Evolutionary conservation across 495 filamentous ascomycete genomes (phyloP).

Genomic region (Halenospora varia): DNA sequence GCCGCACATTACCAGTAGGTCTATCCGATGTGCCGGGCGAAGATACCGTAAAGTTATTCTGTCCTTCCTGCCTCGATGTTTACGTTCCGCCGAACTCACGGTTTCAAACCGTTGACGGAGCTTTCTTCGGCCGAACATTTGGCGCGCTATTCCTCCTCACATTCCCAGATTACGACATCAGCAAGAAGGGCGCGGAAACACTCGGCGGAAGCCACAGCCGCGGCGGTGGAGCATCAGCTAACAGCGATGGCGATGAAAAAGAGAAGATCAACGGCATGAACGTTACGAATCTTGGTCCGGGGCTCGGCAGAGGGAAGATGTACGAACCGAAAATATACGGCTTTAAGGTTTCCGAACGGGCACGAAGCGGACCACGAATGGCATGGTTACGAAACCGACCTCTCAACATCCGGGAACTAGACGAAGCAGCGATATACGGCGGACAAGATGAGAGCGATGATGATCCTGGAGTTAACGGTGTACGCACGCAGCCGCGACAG

Average conservation of each 20-base stretch:
- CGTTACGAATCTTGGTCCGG: slow-evolving; percentile 78
- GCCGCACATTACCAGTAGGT: slow-evolving; percentile 87
- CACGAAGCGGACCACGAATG: slow-evolving; percentile 87
- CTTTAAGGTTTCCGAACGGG: slow-evolving; percentile 85
- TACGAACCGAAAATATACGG: slow-evolving; percentile 97
- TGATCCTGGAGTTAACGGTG: slow-evolving; percentile 27
- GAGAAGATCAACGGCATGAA: slow-evolving; percentile 77
- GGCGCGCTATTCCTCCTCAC: slow-evolving; percentile 93
- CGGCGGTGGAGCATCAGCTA: slow-evolving; percentile 23
- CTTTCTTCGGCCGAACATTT: slow-evolving; percentile 97
- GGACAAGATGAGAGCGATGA: slow-evolving; percentile 48
- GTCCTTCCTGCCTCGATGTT: slow-evolving; percentile 92
- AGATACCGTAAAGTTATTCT: slow-evolving; percentile 98
- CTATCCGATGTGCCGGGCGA: slow-evolving; percentile 90
- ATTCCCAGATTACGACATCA: slow-evolving; percentile 89
- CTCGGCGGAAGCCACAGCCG: slow-evolving; percentile 9
- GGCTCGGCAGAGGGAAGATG: slow-evolving; percentile 75
- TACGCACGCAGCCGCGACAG: slow-evolving; percentile 32
- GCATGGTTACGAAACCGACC: slow-evolving; percentile 90
- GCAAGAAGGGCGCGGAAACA: slow-evolving; percentile 43
- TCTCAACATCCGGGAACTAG: slow-evolving; percentile 69
- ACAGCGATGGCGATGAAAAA: slow-evolving; percentile 39
- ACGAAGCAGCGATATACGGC: slow-evolving; percentile 62
- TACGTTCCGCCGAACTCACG: slow-evolving; percentile 96
- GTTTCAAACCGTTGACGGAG: slow-evolving; percentile 96